Evolutionary conservation across 1,284 basidiomycete species (phyloP), one percentile per base, ranked within the genome.

Genomic region (Kalmanozyma brasiliensis): DNA sequence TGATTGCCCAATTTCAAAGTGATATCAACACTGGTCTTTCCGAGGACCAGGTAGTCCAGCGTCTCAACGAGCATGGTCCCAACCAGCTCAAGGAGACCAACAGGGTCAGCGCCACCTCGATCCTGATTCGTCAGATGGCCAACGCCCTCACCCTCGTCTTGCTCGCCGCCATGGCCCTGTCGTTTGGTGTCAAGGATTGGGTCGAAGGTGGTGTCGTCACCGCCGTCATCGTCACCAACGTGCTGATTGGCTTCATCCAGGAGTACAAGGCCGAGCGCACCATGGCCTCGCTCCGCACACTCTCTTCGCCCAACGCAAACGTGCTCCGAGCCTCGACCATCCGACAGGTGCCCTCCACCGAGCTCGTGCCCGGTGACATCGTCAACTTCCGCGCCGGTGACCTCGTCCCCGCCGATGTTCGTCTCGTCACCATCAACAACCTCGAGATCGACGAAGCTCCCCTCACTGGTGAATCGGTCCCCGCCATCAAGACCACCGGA

Each of bases 151-250:
- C 76, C 14, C 42, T 78, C 20, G 74, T 78, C 26, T 79, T 87
- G 60, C 81, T 89, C 55, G 85, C 85, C 24, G 88, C 87, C 33
- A 85, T 89, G 83, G 86, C 86, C 4, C 84, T 89, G 8, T 88
- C 87, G 13, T 88, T 89, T 61, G 88, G 76, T 41, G 71, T 79
- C 49, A 56, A 65, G 61, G 87, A 87, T 63, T 90, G 85, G 83
- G 86, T 89, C 60, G 87, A 87, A 74, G 88, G 86, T 19, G 87
- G 86, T 49, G 88, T 89, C 46, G 88, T 89, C 63, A 86, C 86
- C n/a, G 87, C 86, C 8, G 85, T 89, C 38, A 76, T 79, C 38
- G 52, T 71, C 40, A 68, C 69, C 61, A 79, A 79, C 44, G 69
- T 77, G 23, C 57, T 64, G 52, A 74, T 79, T 36, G 77, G 76